phyloP scores from a whole-genome alignment of 331 rosid genomes.

The Rhamnella rubrinervis region DNA sequence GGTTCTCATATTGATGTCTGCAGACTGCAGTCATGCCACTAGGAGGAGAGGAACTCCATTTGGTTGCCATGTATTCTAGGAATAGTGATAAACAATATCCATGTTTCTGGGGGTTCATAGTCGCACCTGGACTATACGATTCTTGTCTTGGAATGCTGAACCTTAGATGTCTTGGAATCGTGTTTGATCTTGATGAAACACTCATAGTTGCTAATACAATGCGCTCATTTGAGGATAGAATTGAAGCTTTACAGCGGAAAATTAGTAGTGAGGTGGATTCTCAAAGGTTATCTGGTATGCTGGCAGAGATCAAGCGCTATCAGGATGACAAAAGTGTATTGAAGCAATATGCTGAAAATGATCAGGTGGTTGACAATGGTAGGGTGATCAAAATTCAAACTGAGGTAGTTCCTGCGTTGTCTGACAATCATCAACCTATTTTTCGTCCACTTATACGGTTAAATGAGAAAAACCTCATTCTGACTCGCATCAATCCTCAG shows the following conservation, averaged over 20 bases:
- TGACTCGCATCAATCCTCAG: constrained; percentile 98
- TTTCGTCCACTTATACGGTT: constrained; percentile 84
- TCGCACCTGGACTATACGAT: constrained; percentile 71
- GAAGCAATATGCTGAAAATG: constrained; percentile 94
- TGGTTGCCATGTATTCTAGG: constrained; percentile 90
- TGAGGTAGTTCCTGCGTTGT: constrained; percentile 83
- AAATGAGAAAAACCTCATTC: constrained; percentile 84
- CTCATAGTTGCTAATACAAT: constrained; percentile 96
- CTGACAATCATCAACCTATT: constrained; percentile 75
- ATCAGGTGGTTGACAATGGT: constrained; percentile 86
- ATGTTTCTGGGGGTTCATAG: constrained; percentile 91
- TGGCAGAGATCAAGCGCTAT: constrained; percentile 86
- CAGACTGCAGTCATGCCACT: constrained; percentile 93
- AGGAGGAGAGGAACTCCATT: constrained; percentile 80
- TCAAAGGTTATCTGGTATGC: constrained; percentile 80
- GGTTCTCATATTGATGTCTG: constrained; percentile 27
- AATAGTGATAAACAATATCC: constrained; percentile 54
- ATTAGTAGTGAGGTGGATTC: constrained; percentile 72
- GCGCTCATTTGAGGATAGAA: constrained; percentile 98
- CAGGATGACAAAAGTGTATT: constrained; percentile 80
- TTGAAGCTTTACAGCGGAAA: constrained; percentile 92
- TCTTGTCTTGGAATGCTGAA: constrained; percentile 93
- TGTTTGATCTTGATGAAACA: constrained; percentile 97
- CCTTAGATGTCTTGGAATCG: constrained; percentile 98
- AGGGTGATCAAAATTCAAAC: constrained; percentile 79